These are phyloP conservation scores for Candida vaughaniae DNA, from an alignment of 805 yeast species.

Conservation along the genomic window DNA sequence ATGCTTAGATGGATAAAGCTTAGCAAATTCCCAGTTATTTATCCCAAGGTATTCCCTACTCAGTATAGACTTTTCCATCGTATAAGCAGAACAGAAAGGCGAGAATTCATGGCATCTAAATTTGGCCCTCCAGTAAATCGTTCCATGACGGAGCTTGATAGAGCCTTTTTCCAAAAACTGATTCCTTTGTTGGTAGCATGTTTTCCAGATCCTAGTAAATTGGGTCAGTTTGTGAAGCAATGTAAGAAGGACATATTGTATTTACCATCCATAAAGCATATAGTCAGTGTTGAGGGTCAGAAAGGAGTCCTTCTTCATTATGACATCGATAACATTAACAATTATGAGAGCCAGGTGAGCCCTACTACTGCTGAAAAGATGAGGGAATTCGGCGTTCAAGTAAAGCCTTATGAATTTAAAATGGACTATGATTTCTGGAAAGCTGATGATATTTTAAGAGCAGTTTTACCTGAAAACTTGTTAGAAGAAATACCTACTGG, in stretches of 20 bases:
- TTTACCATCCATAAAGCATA: conserved; percentile 68
- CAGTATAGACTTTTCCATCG: conserved; percentile 13
- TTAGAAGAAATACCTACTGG: conserved; percentile 82
- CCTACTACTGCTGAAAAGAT: conserved; percentile 45
- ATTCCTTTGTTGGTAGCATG: conserved; percentile 64
- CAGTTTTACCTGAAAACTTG: conserved; percentile 72
- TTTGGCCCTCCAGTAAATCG: conserved; percentile 68
- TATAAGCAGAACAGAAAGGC: conserved; percentile 24
- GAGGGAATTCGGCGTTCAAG: conserved; percentile 42
- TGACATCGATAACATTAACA: conserved; percentile 17
- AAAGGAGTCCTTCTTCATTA: conserved; percentile 66
- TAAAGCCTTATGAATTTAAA: conserved; percentile 52
- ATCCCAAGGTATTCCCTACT: too few species aligned
- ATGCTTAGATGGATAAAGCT: conserved; percentile 12
- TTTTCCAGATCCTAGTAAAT: conserved; percentile 62
- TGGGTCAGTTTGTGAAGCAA: conserved; percentile 61
- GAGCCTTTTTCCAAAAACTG: conserved; percentile 56
- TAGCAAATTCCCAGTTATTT: too few species aligned
- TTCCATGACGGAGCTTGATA: conserved; percentile 64
- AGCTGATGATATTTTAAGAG: conserved; percentile 77
- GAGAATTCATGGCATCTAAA: conserved; percentile 25
- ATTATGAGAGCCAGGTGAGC: conserved; percentile 29
- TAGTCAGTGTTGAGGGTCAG: conserved; percentile 41
- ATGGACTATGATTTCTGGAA: conserved; percentile 83
- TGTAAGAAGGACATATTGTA: conserved; percentile 62